Conservation (phyloP, 768 basidiomycete genomes). For the Hirschioporus abietinus region DNA sequence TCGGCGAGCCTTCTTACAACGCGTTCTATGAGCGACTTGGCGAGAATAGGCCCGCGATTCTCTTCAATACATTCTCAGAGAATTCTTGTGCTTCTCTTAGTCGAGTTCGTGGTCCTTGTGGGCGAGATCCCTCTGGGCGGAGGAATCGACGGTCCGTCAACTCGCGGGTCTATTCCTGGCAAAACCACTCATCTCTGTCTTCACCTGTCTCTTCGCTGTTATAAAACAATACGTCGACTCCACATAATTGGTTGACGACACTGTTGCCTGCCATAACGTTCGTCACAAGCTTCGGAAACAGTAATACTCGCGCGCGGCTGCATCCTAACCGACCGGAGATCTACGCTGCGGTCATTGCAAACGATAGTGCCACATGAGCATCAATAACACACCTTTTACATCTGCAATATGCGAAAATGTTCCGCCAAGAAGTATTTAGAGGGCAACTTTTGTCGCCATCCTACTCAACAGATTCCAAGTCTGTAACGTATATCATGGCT, state of each 20-base stretch:
- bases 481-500: neutral
- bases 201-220: neutral
- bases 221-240: neutral
- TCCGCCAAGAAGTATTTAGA: neutral
- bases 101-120: too few relatives aligned
- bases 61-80: too few relatives aligned
- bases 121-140: neutral
- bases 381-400: neutral
- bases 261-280: neutral
- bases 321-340: neutral
- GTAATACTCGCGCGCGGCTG: neutral
- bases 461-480: neutral
- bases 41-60: neutral
- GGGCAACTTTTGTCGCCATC: neutral
- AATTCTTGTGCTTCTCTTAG: too few relatives aligned
- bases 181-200: neutral
- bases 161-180: neutral
- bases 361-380: neutral
- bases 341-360: neutral
- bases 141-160: neutral
- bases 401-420: neutral
- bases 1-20: neutral
- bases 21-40: neutral
- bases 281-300: neutral
- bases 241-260: neutral